phyloP scores from a whole-genome alignment of 1,139 yeast genomes.

The Magnusiomyces tetraspermus region DNA sequence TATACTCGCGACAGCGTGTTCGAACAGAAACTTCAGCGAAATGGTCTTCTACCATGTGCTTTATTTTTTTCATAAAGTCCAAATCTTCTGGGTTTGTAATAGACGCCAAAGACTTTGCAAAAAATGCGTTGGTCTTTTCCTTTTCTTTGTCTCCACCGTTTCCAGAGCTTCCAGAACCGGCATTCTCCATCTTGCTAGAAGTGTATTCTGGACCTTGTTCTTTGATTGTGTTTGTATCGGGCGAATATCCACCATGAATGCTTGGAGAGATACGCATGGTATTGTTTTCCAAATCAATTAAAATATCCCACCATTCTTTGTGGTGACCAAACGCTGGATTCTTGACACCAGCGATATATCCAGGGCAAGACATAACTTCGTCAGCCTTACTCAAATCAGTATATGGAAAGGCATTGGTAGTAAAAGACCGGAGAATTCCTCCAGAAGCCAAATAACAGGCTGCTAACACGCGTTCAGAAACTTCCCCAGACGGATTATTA shows the following conservation, averaged over 20 bases:
- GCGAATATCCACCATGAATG: slow-evolving; percentile 15
- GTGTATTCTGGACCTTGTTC: not conserved
- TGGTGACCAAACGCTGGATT: slow-evolving; percentile 55
- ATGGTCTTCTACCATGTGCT: slow-evolving; percentile 28
- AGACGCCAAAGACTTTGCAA: slow-evolving; percentile 9
- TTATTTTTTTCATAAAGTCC: slow-evolving; percentile 29
- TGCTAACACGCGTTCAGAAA: slow-evolving; percentile 47
- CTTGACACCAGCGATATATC: slow-evolving; percentile 57
- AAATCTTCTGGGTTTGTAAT: slow-evolving; percentile 23
- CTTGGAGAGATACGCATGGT: slow-evolving; percentile 36
- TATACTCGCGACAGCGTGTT: slow-evolving; percentile 27
- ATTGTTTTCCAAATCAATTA: slow-evolving; percentile 45
- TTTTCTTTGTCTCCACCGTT: slow-evolving; percentile 5
- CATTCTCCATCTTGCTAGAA: not conserved
- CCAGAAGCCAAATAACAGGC: slow-evolving; percentile 48
- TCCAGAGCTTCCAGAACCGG: not conserved
- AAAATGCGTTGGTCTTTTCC: slow-evolving; percentile 13
- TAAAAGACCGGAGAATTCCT: slow-evolving; percentile 46
- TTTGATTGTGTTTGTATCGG: not conserved
- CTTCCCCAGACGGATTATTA: slow-evolving; percentile 46
- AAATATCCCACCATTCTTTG: slow-evolving; percentile 50
- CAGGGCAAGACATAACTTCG: slow-evolving; percentile 43
- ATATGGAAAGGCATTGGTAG: slow-evolving; percentile 46
- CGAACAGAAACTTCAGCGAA: slow-evolving; percentile 31
- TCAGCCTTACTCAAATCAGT: slow-evolving; percentile 55